Percentiles rank a stretch among this genome's conserved stretches.
Conservation (phyloP, 2,329 filamentous ascomycete genomes). For the Metarhizium brunneum region DNA sequence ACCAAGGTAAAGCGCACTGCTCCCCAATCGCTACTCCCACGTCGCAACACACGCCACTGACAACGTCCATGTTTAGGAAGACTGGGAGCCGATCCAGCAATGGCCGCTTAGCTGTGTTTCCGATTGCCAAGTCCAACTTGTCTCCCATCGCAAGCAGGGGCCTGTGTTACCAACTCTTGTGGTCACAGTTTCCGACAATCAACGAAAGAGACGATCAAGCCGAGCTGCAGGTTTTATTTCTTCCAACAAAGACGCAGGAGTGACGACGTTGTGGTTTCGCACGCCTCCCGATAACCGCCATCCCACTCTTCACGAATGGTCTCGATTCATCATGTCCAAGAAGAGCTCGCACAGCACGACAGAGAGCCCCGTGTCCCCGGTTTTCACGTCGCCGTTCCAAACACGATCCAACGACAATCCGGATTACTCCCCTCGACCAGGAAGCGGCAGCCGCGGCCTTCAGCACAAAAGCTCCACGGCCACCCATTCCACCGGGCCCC, state of each 20-base stretch:
- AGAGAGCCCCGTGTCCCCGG: constrained; percentile 44
- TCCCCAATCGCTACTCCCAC: not conserved
- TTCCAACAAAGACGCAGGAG: constrained; percentile 37
- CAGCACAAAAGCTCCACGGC: constrained; percentile 40
- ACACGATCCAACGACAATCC: constrained; percentile 29
- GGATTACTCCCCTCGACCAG: constrained; percentile 33
- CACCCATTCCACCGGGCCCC: constrained; percentile 34
- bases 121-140: constrained; percentile 49
- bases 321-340: constrained; percentile 39
- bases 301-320: constrained; percentile 50
- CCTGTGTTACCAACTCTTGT: constrained; percentile 50
- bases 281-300: constrained; percentile 40
- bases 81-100: constrained; percentile 44
- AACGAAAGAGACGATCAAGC: constrained; percentile 56
- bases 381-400: constrained; percentile 44
- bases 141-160: constrained; percentile 53
- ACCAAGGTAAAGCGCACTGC: constrained; percentile 32
- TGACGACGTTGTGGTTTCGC: constrained; percentile 48
- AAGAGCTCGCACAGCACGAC: constrained; percentile 34
- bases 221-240: constrained; percentile 48
- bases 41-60: not conserved
- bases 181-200: constrained; percentile 48
- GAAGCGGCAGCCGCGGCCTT: constrained; percentile 33
- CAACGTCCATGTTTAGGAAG: constrained; percentile 26
- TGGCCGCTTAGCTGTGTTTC: constrained; percentile 42